These are phyloP conservation scores for Cyberlindnera samutprakarnensis DNA, from an alignment of 805 yeast genomes.

Conservation along the genomic window DNA sequence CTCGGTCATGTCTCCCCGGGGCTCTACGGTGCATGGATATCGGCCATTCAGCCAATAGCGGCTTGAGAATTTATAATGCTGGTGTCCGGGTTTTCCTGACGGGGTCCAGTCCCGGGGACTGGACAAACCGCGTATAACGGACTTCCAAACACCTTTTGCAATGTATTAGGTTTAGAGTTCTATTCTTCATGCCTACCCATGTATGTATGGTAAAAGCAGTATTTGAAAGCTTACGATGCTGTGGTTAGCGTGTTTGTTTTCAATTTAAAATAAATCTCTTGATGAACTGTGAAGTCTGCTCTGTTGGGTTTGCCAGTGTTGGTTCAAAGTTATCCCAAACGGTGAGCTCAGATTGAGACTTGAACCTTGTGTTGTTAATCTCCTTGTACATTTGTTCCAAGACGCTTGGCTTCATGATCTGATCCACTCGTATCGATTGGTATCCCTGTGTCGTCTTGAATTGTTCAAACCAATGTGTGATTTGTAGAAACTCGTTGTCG, in stretches of 20 bases:
- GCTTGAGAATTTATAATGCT: slow-evolving; percentile 14
- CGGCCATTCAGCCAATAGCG: slow-evolving; percentile 9
- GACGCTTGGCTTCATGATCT: slow-evolving; percentile 4
- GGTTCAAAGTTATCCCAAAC: slow-evolving; percentile 11
- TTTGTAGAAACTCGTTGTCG: slow-evolving; percentile 16
- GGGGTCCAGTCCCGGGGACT: too few species aligned
- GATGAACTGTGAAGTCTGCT: slow-evolving; percentile 9
- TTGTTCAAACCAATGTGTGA: slow-evolving; percentile 13
- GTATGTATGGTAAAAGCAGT: too few species aligned
- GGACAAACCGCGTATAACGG: too few species aligned
- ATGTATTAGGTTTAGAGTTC: too few species aligned
- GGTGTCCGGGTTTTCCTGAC: too few species aligned
- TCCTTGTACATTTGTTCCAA: slow-evolving; percentile 15
- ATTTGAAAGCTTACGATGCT: too few species aligned
- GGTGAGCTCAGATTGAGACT: slow-evolving; percentile 3
- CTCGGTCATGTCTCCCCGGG: slow-evolving; percentile 10
- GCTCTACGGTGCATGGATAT: neutral
- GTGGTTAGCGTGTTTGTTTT: too few species aligned
- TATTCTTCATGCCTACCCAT: too few species aligned
- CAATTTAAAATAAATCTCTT: too few species aligned
- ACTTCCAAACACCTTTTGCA: too few species aligned
- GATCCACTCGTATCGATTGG: slow-evolving; percentile 8
- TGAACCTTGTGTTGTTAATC: slow-evolving; percentile 3
- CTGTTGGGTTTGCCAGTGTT: slow-evolving; percentile 7
- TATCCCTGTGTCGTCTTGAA: slow-evolving; percentile 10